These are phyloP conservation scores for Coemansia sp. DNA, from an alignment of 192 early-diverging fungal genomes.

Conservation along the genomic window DNA sequence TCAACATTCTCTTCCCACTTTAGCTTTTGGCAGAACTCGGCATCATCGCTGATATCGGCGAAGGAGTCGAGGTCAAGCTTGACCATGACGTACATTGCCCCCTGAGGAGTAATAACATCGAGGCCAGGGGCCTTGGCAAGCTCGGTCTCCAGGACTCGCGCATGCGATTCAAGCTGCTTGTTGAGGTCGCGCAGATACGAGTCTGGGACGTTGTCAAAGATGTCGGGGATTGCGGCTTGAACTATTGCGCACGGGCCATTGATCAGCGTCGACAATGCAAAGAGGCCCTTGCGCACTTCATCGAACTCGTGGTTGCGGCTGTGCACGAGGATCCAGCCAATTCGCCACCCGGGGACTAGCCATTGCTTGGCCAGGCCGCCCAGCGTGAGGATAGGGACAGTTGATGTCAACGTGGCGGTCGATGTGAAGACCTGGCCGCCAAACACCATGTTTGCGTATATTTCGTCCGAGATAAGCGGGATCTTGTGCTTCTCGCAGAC, in stretches of 20 bases:
- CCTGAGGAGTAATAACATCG: slow-evolving; percentile 77
- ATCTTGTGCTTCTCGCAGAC: slow-evolving; percentile 75
- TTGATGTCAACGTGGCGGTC: slow-evolving; percentile 69
- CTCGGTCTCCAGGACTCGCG: slow-evolving; percentile 62
- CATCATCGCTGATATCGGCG: slow-evolving; percentile 71
- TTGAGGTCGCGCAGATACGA: slow-evolving; percentile 70
- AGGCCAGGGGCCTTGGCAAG: slow-evolving; percentile 71
- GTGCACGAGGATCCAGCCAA: slow-evolving; percentile 86
- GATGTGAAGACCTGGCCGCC: slow-evolving; percentile 61
- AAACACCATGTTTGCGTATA: slow-evolving; percentile 90
- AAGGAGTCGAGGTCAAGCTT: slow-evolving; percentile 69
- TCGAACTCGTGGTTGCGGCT: slow-evolving; percentile 57
- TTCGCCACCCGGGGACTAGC: slow-evolving; percentile 89
- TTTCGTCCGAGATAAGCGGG: slow-evolving; percentile 87
- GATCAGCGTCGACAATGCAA: slow-evolving; percentile 73
- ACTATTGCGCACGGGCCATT: slow-evolving; percentile 79
- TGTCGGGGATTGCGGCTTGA: slow-evolving; percentile 76
- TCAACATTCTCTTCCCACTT: slow-evolving; percentile 81
- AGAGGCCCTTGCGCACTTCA: slow-evolving; percentile 70
- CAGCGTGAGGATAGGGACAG: slow-evolving; percentile 81
- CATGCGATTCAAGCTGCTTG: slow-evolving; percentile 68
- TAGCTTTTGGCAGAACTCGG: slow-evolving; percentile 80
- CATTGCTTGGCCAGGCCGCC: slow-evolving; percentile 89
- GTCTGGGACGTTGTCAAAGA: slow-evolving; percentile 69
- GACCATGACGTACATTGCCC: slow-evolving; percentile 93